Conservation (phyloP, 805 yeast genomes). For the Metschnikowia similis region DNA sequence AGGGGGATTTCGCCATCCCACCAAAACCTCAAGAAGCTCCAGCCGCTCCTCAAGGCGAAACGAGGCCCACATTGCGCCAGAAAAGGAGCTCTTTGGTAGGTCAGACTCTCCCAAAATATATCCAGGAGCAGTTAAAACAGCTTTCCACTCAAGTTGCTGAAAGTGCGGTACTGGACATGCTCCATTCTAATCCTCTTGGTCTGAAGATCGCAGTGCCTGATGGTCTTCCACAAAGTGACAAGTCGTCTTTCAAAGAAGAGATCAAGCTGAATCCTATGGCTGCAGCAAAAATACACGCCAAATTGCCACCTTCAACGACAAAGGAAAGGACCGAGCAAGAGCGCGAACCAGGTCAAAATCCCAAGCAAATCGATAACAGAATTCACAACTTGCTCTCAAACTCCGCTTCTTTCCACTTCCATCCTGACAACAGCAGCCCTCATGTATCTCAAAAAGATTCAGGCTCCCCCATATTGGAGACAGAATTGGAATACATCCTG, state of each 20-base stretch:
- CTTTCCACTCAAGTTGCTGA: not conserved
- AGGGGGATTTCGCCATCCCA: not conserved
- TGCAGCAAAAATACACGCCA: not conserved
- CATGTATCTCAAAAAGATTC: not conserved
- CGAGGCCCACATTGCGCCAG: not conserved
- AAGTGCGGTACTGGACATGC: not conserved
- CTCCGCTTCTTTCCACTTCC: slow-evolving; percentile 31
- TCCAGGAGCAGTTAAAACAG: slow-evolving; percentile 20
- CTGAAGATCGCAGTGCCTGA: not conserved
- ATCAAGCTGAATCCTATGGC: not conserved
- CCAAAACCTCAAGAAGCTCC: not conserved
- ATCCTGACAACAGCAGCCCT: slow-evolving; percentile 10
- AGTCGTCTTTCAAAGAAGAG: not conserved
- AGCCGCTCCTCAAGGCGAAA: not conserved
- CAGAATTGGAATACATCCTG: slow-evolving; percentile 38
- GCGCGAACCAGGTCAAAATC: not conserved
- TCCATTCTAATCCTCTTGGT: not conserved
- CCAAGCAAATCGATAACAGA: slow-evolving; percentile 15
- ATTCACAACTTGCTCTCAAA: slow-evolving; percentile 31
- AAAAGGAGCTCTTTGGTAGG: slow-evolving; percentile 32
- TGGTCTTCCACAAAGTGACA: not conserved
- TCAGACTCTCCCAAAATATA: slow-evolving; percentile 33
- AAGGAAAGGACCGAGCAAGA: not conserved
- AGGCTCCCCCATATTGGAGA: slow-evolving; percentile 17
- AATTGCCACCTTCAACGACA: not conserved